phyloP scores from a whole-genome alignment of 495 filamentous ascomycete genomes.

The Penicillium ucsense region DNA sequence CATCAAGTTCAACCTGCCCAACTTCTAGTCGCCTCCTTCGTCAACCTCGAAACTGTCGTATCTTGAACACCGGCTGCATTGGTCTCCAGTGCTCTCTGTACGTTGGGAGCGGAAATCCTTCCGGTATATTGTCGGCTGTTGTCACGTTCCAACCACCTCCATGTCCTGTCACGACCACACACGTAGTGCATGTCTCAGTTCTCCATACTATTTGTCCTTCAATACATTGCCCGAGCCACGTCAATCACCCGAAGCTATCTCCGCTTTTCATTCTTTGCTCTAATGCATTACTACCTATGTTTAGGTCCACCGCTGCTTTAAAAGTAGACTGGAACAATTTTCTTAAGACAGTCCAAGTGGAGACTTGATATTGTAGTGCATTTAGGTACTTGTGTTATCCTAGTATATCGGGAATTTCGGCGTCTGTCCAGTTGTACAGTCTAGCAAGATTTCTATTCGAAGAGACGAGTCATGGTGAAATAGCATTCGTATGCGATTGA shows the following conservation, averaged over 20 bases:
- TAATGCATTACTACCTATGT: too few relatives aligned
- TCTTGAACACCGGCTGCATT: slow-evolving; percentile 8
- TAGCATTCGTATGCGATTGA: slow-evolving; percentile 12
- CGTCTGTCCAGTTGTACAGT: too few relatives aligned
- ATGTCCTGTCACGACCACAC: slow-evolving; percentile 13
- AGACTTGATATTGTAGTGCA: too few relatives aligned
- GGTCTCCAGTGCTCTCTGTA: slow-evolving; percentile 3
- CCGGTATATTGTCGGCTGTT: too few relatives aligned
- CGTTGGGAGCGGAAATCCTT: not conserved
- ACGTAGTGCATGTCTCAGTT: slow-evolving; percentile 1
- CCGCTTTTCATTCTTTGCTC: too few relatives aligned
- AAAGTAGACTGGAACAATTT: too few relatives aligned
- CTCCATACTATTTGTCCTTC: slow-evolving; percentile 1
- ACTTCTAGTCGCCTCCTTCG: slow-evolving; percentile 2
- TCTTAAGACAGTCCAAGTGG: too few relatives aligned
- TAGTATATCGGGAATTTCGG: too few relatives aligned
- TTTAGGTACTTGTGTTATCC: too few relatives aligned
- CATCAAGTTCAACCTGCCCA: slow-evolving; percentile 23
- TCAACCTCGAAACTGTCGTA: not conserved
- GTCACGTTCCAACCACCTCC: not conserved
- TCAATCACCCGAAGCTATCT: too few relatives aligned
- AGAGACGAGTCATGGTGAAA: not conserved
- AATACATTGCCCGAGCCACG: not conserved
- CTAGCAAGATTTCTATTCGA: not conserved
- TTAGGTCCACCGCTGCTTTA: too few relatives aligned